A percentile compares a stretch with the other conserved stretches of the same genome.
phyloP scores from a whole-genome alignment of 352 stramenopile species.

The Globisporangium heterothallicum region DNA sequence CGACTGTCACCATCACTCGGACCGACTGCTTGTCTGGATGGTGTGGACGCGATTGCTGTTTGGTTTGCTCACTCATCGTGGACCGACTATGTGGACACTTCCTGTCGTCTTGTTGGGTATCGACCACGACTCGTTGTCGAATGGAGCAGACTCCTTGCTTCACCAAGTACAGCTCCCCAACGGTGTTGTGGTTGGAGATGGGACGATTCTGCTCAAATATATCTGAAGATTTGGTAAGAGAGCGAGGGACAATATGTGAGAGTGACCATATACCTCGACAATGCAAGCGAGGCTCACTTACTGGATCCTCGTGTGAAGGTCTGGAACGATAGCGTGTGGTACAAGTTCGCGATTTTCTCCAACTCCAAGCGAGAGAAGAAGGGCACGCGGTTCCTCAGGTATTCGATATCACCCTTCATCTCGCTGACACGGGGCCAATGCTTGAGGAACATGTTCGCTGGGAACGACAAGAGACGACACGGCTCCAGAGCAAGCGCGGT shows the following conservation, averaged over 20 bases:
- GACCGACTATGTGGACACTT: not conserved
- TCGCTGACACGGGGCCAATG: constrained; percentile 32
- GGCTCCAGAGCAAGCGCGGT: constrained; percentile 41
- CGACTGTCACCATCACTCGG: constrained; percentile 42
- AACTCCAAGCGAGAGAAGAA: constrained; percentile 44
- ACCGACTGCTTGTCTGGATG: constrained; percentile 10
- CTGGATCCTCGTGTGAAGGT: constrained; percentile 35
- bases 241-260: constrained; percentile 6
- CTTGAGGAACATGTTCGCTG: constrained; percentile 33
- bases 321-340: constrained; percentile 44
- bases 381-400: constrained; percentile 31
- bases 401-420: constrained; percentile 38
- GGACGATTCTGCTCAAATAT: constrained; percentile 22
- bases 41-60: not conserved
- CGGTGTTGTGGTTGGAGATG: not conserved
- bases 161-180: constrained; percentile 33
- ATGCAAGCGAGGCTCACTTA: constrained; percentile 3
- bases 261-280: not conserved
- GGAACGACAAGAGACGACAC: constrained; percentile 51
- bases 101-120: not conserved
- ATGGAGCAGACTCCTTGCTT: constrained; percentile 53
- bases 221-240: constrained; percentile 11
- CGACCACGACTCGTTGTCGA: constrained; percentile 20
- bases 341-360: constrained; percentile 53
- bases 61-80: not conserved